Evolutionary conservation across 441 rosid genomes (phyloP).

Genomic region (Mallotus repandus): DNA sequence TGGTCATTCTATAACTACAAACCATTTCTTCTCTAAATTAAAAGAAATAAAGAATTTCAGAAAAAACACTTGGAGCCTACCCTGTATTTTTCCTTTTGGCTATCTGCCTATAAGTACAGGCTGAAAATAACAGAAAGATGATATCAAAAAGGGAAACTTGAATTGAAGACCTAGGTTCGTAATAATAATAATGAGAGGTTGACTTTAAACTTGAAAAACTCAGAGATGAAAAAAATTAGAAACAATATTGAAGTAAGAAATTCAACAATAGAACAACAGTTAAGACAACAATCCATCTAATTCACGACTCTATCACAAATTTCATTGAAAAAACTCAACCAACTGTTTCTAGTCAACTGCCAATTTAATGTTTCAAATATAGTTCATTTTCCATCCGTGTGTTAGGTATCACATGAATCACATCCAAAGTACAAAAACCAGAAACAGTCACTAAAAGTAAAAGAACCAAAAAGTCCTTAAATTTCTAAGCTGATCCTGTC

Average conservation of each 20-base stretch:
- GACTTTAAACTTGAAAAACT: background rate
- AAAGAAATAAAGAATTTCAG: too few relatives aligned
- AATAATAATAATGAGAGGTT: background rate
- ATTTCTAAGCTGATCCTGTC: slow-evolving; percentile 15
- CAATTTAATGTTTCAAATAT: slow-evolving; percentile 13
- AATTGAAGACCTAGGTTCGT: too few relatives aligned
- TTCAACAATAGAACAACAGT: background rate
- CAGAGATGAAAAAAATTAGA: background rate
- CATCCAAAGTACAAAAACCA: background rate
- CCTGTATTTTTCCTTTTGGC: background rate
- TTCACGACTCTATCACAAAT: background rate
- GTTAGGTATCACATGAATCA: slow-evolving; percentile 15
- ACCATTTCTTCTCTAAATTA: too few relatives aligned
- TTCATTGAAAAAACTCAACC: background rate
- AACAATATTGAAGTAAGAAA: background rate
- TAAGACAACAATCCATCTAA: background rate
- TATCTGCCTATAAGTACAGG: too few relatives aligned
- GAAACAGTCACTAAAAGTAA: slow-evolving; percentile 4
- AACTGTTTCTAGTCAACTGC: slow-evolving; percentile 12
- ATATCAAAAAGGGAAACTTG: too few relatives aligned
- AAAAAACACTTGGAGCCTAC: too few relatives aligned
- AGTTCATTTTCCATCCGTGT: background rate
- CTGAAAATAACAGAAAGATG: too few relatives aligned
- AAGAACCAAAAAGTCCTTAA: slow-evolving; percentile 15
- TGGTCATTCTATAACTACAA: too few relatives aligned